Evolutionary conservation across 2,329 filamentous ascomycete genomes (phyloP), one percentile per base, ranked within the genome.

Genomic region (Sporothrix schenckii): DNA sequence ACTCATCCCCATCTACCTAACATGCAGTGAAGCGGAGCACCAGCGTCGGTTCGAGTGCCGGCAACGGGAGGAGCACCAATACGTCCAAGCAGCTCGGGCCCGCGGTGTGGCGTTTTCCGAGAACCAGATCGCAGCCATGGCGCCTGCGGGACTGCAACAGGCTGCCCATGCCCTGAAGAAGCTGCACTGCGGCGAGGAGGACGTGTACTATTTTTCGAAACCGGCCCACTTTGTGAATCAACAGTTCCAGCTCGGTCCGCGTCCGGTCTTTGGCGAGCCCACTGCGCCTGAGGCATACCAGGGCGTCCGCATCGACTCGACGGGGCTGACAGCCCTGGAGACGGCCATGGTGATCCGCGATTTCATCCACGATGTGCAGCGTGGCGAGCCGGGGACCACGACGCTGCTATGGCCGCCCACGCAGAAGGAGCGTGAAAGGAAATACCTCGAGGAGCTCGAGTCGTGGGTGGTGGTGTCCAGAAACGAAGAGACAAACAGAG

Each of bases 1-100:
- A 4, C 61, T 74, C 58, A 21, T 74, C 3, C 72, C 72, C 30
- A 47, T 73, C 21, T 71, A 73, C 41, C 50, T 73, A 47, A 39
- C 14, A 6, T 72, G 70, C 66, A 34, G 60, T 5, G 19, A 19
- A 2, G 4, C 41, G 13, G 53, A 49, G 54, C 67, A 69, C n/a
- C 4, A 68, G n/a, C 41, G 52, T 47, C 70, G 68, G 19, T 24
- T 70, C 7, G 24, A 63, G 19, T 44, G 41, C 27, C 68, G 53
- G 21, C 11, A 10, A 16, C n/a, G 19, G 6, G 60, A 21, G 10
- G 54, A 61, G 44, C 19, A 24, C 14, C 6, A 13, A 3, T 2
- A 10, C 27, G 44, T 44, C 14, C 6, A 49, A 34, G 14, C 44
- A 0, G 50, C 65, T 4, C 34, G 34, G 7, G 50, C 3, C 14